Evolutionary conservation across 1,284 basidiomycete genomes (phyloP).

Genomic region (Ganoderma meredithae): DNA sequence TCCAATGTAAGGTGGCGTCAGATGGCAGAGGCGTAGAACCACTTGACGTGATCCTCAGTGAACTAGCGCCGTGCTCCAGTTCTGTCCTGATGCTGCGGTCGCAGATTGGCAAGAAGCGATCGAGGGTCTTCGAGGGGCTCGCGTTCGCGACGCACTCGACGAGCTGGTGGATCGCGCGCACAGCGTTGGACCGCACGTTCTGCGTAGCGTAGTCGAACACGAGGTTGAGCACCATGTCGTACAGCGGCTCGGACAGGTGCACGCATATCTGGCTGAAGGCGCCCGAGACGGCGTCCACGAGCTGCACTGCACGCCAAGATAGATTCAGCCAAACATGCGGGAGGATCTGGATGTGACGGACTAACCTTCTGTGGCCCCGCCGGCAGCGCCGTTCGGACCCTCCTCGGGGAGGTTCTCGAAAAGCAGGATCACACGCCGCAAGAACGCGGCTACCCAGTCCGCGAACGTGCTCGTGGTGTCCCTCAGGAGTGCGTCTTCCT

Average conservation of each 20-base stretch:
- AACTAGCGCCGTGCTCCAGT: conserved; percentile 88
- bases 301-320: conserved; percentile 53
- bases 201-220: conserved; percentile 81
- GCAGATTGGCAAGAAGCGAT: conserved; percentile 81
- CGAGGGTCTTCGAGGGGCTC: conserved; percentile 79
- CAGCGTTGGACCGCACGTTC: conserved; percentile 85
- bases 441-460: conserved; percentile 87
- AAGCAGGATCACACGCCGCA: conserved; percentile 82
- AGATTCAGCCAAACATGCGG: conserved; percentile 4
- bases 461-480: conserved; percentile 71
- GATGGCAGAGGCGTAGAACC: conserved; percentile 75
- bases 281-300: conserved; percentile 72
- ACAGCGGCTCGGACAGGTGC: conserved; percentile 84
- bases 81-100: conserved; percentile 77
- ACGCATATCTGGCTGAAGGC: conserved; percentile 83
- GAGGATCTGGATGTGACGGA: conserved; percentile 1
- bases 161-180: conserved; percentile 87
- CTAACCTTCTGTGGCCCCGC: conserved; percentile 66
- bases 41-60: conserved; percentile 81
- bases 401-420: conserved; percentile 92
- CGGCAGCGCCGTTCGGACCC: conserved; percentile 63
- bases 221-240: conserved; percentile 84
- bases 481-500: conserved; percentile 69
- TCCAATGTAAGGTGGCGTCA: conserved; percentile 92
- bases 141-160: conserved; percentile 89